Percentiles rank a stretch among this genome's conserved stretches.
Evolutionary conservation across 139 green algal genomes (phyloP).

Genomic region (Chlamydomonas sp.): DNA sequence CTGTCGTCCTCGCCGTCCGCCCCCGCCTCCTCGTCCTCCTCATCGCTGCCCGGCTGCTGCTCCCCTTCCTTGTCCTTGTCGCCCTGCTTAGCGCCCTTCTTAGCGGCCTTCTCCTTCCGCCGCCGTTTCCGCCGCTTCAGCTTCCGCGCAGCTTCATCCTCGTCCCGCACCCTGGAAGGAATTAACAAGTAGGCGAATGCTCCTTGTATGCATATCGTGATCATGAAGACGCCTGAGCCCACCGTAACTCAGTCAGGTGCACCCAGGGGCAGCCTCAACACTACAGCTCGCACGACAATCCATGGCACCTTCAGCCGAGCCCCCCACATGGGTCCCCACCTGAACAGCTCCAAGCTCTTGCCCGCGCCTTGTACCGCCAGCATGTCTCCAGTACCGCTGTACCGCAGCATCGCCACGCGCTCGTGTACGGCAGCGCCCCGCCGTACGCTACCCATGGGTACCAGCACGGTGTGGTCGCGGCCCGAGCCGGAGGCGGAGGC

Average conservation of each 20-base stretch:
- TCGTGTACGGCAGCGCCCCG: constrained; percentile 64
- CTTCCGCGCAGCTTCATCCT: constrained; percentile 66
- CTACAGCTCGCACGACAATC: too few species aligned
- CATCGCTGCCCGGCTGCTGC: too few species aligned
- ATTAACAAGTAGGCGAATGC: too few species aligned
- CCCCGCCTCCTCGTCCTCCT: background rate
- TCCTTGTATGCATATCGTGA: background rate
- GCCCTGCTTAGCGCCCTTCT: constrained; percentile 48
- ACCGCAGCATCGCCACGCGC: constrained; percentile 75
- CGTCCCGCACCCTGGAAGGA: constrained; percentile 67
- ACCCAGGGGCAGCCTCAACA: too few species aligned
- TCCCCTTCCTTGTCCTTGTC: background rate
- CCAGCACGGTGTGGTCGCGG: constrained; percentile 61
- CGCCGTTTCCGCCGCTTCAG: constrained; percentile 80
- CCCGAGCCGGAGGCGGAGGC: background rate
- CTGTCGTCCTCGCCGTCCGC: constrained; percentile 36
- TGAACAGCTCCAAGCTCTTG: constrained; percentile 87
- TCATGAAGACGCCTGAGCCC: background rate
- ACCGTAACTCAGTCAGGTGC: too few species aligned
- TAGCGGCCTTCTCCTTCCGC: constrained; percentile 75
- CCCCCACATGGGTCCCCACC: constrained; percentile 48
- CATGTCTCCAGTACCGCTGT: constrained; percentile 57
- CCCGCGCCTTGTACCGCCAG: constrained; percentile 81
- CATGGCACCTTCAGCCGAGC: too few species aligned
- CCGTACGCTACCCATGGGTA: constrained; percentile 71